phyloP scores from a whole-genome alignment of 2,329 filamentous ascomycete species.

The Aspergillus vadensis region DNA sequence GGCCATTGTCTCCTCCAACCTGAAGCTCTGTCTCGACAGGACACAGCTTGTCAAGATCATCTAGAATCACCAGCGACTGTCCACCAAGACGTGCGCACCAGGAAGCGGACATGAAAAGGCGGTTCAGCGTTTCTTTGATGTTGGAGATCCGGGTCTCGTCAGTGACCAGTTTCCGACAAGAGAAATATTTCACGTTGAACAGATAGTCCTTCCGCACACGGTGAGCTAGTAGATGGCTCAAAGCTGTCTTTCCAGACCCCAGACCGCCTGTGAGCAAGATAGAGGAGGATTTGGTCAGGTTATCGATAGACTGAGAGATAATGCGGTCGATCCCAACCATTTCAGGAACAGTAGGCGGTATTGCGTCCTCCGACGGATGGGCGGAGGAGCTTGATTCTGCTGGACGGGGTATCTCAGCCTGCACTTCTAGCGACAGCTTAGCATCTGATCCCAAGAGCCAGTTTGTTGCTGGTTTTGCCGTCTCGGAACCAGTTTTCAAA shows the following conservation, averaged over 20 bases:
- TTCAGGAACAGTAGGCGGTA: conserved; percentile 57
- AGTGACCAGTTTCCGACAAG: conserved; percentile 82
- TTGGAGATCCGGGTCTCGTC: conserved; percentile 87
- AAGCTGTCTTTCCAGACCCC: conserved; percentile 84
- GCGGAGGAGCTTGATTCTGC: conserved; percentile 47
- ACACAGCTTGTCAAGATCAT: conserved; percentile 91
- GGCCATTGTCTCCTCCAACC: conserved; percentile 87
- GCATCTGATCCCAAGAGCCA: conserved; percentile 82
- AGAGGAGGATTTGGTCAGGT: conserved; percentile 82
- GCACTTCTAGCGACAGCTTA: conserved; percentile 73
- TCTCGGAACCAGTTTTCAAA: conserved; percentile 36
- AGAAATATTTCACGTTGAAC: conserved; percentile 82
- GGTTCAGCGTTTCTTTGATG: conserved; percentile 83
- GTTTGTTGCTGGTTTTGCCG: conserved; percentile 35
- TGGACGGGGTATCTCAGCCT: conserved; percentile 70
- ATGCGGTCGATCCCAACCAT: conserved; percentile 84
- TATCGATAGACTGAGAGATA: conserved; percentile 70
- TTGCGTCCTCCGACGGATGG: conserved; percentile 56
- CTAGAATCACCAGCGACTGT: conserved; percentile 79
- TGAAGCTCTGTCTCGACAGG: conserved; percentile 93
- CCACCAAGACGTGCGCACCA: conserved; percentile 91
- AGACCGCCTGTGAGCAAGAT: conserved; percentile 86
- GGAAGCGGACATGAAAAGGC: conserved; percentile 82
- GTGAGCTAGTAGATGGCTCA: conserved; percentile 75
- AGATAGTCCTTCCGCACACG: conserved; percentile 70